Conservation (phyloP, 371 early-diverging fungal species). For the Rhizopus sp. region DNA sequence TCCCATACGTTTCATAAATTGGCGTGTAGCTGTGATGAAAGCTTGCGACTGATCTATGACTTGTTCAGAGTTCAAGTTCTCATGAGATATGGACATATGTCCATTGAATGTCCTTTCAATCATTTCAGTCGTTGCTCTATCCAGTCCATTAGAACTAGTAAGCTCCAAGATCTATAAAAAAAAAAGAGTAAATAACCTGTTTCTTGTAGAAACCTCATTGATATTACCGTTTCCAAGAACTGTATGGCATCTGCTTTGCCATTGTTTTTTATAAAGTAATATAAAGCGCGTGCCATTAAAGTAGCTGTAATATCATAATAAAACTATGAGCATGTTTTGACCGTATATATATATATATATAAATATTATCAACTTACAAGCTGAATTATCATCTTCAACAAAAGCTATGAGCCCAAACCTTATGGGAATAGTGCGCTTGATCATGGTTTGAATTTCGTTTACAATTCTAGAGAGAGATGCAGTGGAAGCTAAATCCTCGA, state of each 20-base stretch:
- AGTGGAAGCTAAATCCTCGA: constrained; percentile 63
- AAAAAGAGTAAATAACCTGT: not conserved
- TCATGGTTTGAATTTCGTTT: constrained; percentile 56
- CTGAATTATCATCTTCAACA: constrained; percentile 36
- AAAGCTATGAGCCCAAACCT: constrained; percentile 83
- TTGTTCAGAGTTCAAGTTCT: constrained; percentile 22
- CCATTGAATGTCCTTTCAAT: not conserved
- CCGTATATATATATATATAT: not conserved
- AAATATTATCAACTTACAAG: constrained; percentile 22
- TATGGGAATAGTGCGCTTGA: constrained; percentile 74
- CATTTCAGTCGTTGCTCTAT: not conserved
- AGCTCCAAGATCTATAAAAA: constrained; percentile 4
- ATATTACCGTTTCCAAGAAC: constrained; percentile 40
- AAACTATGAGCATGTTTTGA: not conserved
- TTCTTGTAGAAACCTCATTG: not conserved
- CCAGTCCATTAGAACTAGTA: not conserved
- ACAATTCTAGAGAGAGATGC: constrained; percentile 51
- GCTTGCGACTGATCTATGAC: constrained; percentile 26
- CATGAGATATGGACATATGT: not conserved
- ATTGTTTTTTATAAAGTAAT: constrained; percentile 41
- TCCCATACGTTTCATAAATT: constrained; percentile 41
- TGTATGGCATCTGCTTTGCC: constrained; percentile 29
- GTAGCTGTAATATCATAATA: constrained; percentile 25
- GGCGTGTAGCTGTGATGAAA: constrained; percentile 21
- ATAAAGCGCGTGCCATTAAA: constrained; percentile 46